Evolutionary conservation across 805 yeast species (phyloP), one percentile per base, ranked within the genome.

Genomic region (Metschnikowia hibisci): DNA sequence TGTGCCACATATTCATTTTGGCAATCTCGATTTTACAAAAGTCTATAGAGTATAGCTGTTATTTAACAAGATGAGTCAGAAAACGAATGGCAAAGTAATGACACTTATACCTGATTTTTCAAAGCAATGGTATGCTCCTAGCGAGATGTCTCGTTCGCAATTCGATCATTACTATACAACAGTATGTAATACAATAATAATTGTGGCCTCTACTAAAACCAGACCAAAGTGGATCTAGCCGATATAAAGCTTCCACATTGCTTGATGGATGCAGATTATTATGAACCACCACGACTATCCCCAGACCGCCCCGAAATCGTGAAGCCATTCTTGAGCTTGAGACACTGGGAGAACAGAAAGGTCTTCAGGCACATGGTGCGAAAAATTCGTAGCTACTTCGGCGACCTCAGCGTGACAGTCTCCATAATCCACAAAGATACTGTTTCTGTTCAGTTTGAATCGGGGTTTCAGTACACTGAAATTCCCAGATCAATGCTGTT

Each of bases 211-310:
- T 47, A 48, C 57, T 56, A 52, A 53, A 50, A 35, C 6, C 16
- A 71, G 64, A 82, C 81, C 3, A 75, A 72, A 50, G 71, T 78
- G 77, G 78, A 79, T 45, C 55, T 81, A 6, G 76, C 83, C 0
- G 64, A 63, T 14, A 74, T 81, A 3, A 71, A 74, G 2, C 65
- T 80, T 40, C 91, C 91, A 0, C 61, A 73, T 0, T 76, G 82
- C 48, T 69, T 79, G 44, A 56, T 65, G 15, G 47, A 47, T 16
- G 57, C 62, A 4, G 77, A 78, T 2, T 63, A 78, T 41, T 66
- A 82, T 64, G 67, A 71, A 23, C 80, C 90, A 0, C 91, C 91
- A 0, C 78, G 73, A 16, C 67, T 78, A 34, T 71, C 71, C 50
- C 35, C 89, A 84, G 52, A 50, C 60, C 1, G 47, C 59, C 10